phyloP scores from a whole-genome alignment of 331 rosid species.

The Malus hybrid region DNA sequence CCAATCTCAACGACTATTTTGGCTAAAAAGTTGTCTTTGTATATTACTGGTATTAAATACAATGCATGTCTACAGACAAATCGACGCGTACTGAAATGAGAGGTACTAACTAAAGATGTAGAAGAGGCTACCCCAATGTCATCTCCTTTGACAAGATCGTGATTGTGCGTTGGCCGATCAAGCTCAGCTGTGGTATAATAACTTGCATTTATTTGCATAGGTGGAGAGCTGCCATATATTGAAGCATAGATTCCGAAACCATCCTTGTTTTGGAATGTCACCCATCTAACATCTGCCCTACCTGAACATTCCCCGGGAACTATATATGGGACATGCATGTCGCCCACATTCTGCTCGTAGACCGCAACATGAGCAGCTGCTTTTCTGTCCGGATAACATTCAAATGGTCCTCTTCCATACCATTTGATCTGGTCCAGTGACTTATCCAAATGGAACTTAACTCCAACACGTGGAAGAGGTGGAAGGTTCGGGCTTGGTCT shows the following conservation, averaged over 20 bases:
- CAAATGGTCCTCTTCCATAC: conserved; percentile 99
- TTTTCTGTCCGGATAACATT: conserved; percentile 89
- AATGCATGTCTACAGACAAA: not conserved
- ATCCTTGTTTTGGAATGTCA: conserved; percentile 52
- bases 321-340: conserved; percentile 90
- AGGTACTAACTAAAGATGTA: not conserved
- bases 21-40: too few relatives aligned
- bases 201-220: conserved; percentile 93
- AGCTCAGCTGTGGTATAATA: conserved; percentile 70
- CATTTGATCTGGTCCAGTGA: conserved; percentile 58
- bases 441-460: conserved; percentile 58
- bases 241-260: conserved; percentile 91
- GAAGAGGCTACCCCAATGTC: conserved; percentile 61
- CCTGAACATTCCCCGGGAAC: conserved; percentile 88
- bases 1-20: too few relatives aligned
- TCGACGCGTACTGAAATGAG: not conserved
- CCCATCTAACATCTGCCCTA: conserved; percentile 92
- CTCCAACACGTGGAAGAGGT: conserved; percentile 90
- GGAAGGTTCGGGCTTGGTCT: conserved; percentile 65
- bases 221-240: conserved; percentile 59
- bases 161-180: conserved; percentile 61
- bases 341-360: conserved; percentile 52
- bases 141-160: conserved; percentile 69
- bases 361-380: conserved; percentile 73
- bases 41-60: not conserved